Evolutionary conservation across 345 rosid genomes (phyloP).

Genomic region (Gossypium mustelinum): DNA sequence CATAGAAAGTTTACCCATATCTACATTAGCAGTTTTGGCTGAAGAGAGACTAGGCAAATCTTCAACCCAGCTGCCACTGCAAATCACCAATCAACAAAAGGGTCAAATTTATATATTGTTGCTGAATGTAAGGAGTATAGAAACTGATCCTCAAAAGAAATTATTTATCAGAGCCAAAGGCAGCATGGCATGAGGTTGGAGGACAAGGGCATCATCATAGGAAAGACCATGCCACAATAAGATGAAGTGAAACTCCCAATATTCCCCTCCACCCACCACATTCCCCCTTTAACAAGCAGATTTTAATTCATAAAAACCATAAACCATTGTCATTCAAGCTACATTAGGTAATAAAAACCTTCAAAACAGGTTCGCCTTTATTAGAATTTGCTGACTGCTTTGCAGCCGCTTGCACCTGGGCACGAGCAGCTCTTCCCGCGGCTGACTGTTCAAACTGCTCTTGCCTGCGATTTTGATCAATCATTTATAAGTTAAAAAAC

Average conservation of each 20-base stretch:
- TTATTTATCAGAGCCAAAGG: neutral
- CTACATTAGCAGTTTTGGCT: slow-evolving; percentile 13
- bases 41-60: slow-evolving; percentile 9
- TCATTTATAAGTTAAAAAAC: neutral
- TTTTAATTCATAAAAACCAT: neutral
- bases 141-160: slow-evolving; percentile 10
- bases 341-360: neutral
- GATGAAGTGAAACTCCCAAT: neutral
- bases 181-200: neutral
- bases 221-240: neutral
- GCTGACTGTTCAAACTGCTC: slow-evolving; percentile 85
- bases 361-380: slow-evolving; percentile 59
- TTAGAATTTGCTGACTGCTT: slow-evolving; percentile 67
- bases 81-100: slow-evolving; percentile 23
- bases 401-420: slow-evolving; percentile 66
- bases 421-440: slow-evolving; percentile 86
- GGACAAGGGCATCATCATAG: neutral
- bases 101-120: slow-evolving; percentile 12
- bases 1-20: slow-evolving; percentile 18
- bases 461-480: slow-evolving; percentile 47
- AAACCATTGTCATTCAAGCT: neutral
- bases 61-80: slow-evolving; percentile 67
- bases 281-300: neutral
- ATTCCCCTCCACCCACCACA: neutral
- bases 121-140: neutral